A percentile compares a stretch with the other conserved stretches of the same genome.
phyloP scores from a whole-genome alignment of 371 early-diverging fungal species.

The Apophysomyces ossiformis region DNA sequence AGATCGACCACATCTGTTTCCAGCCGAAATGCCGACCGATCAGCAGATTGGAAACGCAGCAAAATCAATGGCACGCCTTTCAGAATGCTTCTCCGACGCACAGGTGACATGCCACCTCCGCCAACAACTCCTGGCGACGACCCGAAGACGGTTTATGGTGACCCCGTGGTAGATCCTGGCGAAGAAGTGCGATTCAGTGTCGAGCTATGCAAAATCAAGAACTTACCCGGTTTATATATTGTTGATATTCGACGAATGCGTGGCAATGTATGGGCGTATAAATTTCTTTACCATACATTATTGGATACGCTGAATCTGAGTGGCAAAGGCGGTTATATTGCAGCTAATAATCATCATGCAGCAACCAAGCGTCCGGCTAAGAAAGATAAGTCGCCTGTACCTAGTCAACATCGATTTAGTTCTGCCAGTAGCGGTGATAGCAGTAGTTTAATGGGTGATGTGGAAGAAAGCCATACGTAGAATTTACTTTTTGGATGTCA shows the following conservation, averaged over 20 bases:
- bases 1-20: background rate
- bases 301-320: constrained; percentile 63
- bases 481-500: background rate
- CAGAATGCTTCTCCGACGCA: constrained; percentile 42
- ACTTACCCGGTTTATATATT: constrained; percentile 84
- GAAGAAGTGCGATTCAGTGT: constrained; percentile 86
- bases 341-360: constrained; percentile 15
- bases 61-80: constrained; percentile 14
- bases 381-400: constrained; percentile 3
- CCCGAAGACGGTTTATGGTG: constrained; percentile 78
- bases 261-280: constrained; percentile 94
- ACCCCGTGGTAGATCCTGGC: constrained; percentile 83
- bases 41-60: constrained; percentile 1
- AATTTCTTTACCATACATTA: constrained; percentile 82
- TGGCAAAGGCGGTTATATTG: constrained; percentile 51
- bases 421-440: constrained; percentile 22
- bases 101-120: constrained; percentile 20
- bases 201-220: constrained; percentile 89
- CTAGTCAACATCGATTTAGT: constrained; percentile 18
- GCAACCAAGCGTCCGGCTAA: constrained; percentile 9
- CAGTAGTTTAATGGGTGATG: constrained; percentile 10
- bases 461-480: background rate
- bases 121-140: background rate
- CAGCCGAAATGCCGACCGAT: background rate
- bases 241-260: constrained; percentile 90